Evolutionary conservation across 495 filamentous ascomycete species (phyloP).

Genomic region (Cladorrhinum samala): DNA sequence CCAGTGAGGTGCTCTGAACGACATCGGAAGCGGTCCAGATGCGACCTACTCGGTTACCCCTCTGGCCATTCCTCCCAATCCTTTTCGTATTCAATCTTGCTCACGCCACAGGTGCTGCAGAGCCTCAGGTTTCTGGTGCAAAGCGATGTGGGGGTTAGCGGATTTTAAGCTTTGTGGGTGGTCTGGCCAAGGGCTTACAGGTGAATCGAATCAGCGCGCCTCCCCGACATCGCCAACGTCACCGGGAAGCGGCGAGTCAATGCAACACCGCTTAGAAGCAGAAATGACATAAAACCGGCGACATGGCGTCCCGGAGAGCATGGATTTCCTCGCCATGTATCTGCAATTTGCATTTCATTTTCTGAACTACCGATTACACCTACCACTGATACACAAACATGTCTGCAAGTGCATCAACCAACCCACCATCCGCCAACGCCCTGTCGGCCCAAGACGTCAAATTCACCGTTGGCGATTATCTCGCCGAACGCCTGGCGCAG

Average conservation of each 20-base stretch:
- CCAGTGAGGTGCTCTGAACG: too few relatives aligned
- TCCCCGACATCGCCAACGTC: background rate
- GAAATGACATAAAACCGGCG: background rate
- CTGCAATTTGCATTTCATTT: too few relatives aligned
- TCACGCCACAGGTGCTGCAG: background rate
- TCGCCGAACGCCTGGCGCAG: constrained; percentile 63
- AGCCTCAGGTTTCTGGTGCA: background rate
- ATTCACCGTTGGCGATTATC: constrained; percentile 46
- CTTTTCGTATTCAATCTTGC: too few relatives aligned
- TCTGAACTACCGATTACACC: background rate
- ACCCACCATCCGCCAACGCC: background rate
- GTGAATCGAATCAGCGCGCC: background rate
- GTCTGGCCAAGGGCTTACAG: background rate
- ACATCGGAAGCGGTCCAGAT: too few relatives aligned
- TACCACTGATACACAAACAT: background rate
- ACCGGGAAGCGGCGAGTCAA: background rate
- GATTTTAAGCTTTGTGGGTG: background rate
- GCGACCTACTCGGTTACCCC: too few relatives aligned
- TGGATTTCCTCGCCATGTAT: background rate
- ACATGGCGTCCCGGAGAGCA: background rate
- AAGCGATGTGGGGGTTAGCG: background rate
- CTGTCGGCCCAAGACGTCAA: background rate
- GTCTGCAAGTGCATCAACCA: background rate
- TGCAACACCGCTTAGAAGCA: background rate
- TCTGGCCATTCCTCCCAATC: too few relatives aligned